These are phyloP conservation scores for Sclerotinia glacialis DNA, from an alignment of 2,329 filamentous ascomycete genomes.

Conservation along the genomic window DNA sequence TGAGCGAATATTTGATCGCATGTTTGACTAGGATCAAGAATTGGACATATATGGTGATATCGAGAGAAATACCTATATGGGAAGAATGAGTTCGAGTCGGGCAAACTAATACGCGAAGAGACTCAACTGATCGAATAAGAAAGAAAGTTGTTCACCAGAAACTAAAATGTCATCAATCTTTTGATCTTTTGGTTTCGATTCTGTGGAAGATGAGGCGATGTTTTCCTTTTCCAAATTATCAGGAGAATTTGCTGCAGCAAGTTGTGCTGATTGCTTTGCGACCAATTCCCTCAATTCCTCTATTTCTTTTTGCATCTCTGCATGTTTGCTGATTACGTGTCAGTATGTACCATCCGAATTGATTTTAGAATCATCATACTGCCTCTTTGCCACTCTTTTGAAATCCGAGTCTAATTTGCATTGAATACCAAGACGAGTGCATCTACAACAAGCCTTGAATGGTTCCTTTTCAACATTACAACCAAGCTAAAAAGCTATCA, in stretches of 20 bases:
- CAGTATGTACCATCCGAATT: background rate
- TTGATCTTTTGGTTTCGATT: slow-evolving; percentile 28
- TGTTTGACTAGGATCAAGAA: slow-evolving; percentile 53
- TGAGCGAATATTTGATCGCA: slow-evolving; percentile 57
- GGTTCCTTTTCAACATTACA: slow-evolving; percentile 66
- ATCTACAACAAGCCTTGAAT: slow-evolving; percentile 60
- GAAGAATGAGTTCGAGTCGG: slow-evolving; percentile 24
- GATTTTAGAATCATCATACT: background rate
- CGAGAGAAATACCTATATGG: slow-evolving; percentile 56
- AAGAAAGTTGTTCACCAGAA: slow-evolving; percentile 23
- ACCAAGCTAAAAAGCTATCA: slow-evolving; percentile 50
- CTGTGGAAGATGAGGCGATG: slow-evolving; percentile 44
- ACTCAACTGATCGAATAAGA: slow-evolving; percentile 24
- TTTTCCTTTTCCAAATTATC: slow-evolving; percentile 53
- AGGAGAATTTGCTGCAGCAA: slow-evolving; percentile 41
- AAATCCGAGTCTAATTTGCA: slow-evolving; percentile 69
- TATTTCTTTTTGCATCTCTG: slow-evolving; percentile 60
- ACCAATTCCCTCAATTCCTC: slow-evolving; percentile 47
- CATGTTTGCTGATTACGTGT: slow-evolving; percentile 51
- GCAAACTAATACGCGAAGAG: slow-evolving; percentile 32
- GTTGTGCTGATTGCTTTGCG: slow-evolving; percentile 20
- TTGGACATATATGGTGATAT: slow-evolving; percentile 63
- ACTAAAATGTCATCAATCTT: slow-evolving; percentile 23
- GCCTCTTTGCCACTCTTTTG: slow-evolving; percentile 60
- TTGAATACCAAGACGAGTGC: slow-evolving; percentile 58